Conservation (phyloP, 345 rosid species). For the Firmiana major region DNA sequence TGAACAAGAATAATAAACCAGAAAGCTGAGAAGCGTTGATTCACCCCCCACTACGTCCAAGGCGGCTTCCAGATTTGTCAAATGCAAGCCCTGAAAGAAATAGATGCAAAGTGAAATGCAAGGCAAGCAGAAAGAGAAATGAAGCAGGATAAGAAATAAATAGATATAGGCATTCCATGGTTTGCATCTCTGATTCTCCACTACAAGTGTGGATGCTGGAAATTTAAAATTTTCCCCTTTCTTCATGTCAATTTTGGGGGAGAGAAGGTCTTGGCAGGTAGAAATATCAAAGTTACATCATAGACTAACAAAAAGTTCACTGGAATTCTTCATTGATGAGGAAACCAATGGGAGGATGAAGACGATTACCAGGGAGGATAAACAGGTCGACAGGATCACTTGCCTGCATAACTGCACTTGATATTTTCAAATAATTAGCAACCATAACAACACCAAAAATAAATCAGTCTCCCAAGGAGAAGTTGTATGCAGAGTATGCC, state of each 20-base stretch:
- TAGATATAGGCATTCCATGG: background rate
- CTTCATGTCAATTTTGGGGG: background rate
- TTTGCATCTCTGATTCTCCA: background rate
- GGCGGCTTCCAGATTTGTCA: slow-evolving; percentile 10
- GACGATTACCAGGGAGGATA: slow-evolving; percentile 2
- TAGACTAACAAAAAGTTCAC: background rate
- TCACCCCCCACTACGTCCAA: slow-evolving; percentile 9
- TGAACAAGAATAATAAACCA: background rate
- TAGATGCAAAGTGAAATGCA: background rate
- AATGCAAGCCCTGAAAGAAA: slow-evolving; percentile 14
- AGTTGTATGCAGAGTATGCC: background rate
- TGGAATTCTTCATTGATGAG: background rate
- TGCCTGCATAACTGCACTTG: slow-evolving; percentile 9
- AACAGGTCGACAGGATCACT: slow-evolving; percentile 1
- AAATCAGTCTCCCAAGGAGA: background rate
- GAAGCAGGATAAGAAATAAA: background rate
- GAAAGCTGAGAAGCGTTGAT: background rate
- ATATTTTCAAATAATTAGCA: background rate
- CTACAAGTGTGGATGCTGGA: background rate
- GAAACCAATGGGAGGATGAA: background rate
- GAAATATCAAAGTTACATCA: background rate
- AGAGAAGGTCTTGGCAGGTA: background rate
- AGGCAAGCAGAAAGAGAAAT: background rate
- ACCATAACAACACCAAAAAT: background rate
- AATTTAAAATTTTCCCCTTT: background rate